phyloP scores from a whole-genome alignment of 2,329 filamentous ascomycete species.

The Colletotrichum musicola region DNA sequence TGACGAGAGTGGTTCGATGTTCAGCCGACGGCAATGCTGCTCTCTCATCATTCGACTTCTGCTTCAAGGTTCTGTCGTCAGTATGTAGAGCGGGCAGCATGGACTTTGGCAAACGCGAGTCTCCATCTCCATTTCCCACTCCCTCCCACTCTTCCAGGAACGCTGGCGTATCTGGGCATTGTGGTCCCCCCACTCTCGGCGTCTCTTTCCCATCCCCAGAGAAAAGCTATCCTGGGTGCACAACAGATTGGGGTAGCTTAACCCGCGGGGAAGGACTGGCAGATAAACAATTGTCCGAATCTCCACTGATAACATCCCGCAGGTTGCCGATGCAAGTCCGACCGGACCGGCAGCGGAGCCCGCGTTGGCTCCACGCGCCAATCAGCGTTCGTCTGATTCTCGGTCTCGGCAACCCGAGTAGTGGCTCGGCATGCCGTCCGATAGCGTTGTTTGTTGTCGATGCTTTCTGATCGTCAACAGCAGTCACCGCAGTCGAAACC shows the following conservation, averaged over 20 bases:
- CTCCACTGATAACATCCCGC: constrained; percentile 17
- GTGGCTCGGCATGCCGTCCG: constrained; percentile 3
- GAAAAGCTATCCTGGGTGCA: background rate
- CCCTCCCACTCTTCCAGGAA: constrained; percentile 1
- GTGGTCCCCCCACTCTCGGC: constrained; percentile 21
- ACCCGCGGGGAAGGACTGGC: too few species aligned
- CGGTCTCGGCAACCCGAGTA: constrained; percentile 1
- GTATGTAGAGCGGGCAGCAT: too few species aligned
- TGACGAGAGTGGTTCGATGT: constrained; percentile 14
- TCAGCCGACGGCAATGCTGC: constrained; percentile 1
- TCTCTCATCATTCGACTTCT: background rate
- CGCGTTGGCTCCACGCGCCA: background rate
- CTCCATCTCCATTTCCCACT: background rate
- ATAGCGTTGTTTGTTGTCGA: background rate
- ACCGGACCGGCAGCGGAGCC: background rate
- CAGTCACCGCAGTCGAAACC: too few species aligned
- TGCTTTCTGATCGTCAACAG: too few species aligned
- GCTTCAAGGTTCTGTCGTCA: too few species aligned
- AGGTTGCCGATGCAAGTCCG: background rate
- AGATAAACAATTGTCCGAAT: too few species aligned
- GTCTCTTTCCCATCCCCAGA: too few species aligned
- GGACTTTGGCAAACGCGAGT: too few species aligned
- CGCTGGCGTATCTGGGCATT: background rate
- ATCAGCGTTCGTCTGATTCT: background rate
- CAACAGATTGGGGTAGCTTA: background rate